phyloP scores from a whole-genome alignment of 1,139 yeast genomes.

The Nakaseomyces delphensis region DNA sequence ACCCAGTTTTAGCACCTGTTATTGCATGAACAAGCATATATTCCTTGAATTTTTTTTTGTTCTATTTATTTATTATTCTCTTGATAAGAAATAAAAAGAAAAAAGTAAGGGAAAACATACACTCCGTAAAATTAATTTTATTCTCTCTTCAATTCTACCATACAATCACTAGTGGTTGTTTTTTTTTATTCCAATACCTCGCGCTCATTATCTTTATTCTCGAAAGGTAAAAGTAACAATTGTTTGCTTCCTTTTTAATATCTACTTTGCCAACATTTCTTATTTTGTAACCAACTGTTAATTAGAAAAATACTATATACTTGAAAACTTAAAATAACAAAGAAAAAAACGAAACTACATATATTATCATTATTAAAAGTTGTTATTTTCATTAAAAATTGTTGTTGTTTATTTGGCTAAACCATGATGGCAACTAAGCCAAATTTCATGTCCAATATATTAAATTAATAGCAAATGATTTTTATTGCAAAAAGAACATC shows the following conservation, averaged over 20 bases:
- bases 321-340: too few species aligned
- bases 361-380: too few species aligned
- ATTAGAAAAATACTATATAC: too few species aligned
- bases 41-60: not conserved
- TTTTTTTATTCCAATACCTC: not conserved
- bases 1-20: slow-evolving; percentile 46
- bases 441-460: not conserved
- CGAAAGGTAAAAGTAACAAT: too few species aligned
- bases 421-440: too few species aligned
- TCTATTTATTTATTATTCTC: not conserved
- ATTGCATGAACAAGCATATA: slow-evolving; percentile 23
- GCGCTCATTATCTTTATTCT: not conserved
- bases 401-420: too few species aligned
- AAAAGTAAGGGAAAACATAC: not conserved
- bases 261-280: too few species aligned
- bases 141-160: not conserved
- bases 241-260: too few species aligned
- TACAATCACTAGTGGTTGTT: not conserved
- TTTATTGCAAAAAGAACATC: too few species aligned
- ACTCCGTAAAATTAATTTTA: not conserved
- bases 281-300: too few species aligned
- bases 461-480: not conserved
- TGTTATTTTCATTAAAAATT: too few species aligned
- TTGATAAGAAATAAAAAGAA: not conserved
- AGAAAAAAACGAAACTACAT: too few species aligned